Conservation (phyloP, 2,329 filamentous ascomycete genomes). For the Venturia asperata region DNA sequence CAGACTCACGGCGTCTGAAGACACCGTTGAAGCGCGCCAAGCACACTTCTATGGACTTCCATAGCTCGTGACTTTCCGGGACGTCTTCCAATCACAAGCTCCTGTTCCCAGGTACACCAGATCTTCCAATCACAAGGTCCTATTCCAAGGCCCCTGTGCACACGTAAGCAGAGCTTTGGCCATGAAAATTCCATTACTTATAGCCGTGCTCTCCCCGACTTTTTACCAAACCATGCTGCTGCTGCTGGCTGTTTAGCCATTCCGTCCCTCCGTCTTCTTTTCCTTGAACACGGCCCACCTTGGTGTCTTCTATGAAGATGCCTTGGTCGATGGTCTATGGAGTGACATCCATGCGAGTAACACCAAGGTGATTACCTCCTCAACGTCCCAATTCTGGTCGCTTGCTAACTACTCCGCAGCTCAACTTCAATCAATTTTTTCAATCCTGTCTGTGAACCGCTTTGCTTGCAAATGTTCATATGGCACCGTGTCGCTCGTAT, state of each 20-base stretch:
- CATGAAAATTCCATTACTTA: not conserved
- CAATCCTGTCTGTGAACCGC: too few species aligned
- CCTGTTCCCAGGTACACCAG: too few species aligned
- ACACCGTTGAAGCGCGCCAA: not conserved
- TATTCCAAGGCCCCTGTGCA: not conserved
- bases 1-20: not conserved
- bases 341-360: not conserved
- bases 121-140: not conserved
- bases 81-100: not conserved
- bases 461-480: not conserved
- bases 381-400: not conserved
- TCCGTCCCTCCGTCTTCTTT: not conserved
- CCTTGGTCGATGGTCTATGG: not conserved
- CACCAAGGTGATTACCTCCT: not conserved
- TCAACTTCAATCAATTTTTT: not conserved
- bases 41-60: not conserved
- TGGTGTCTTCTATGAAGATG: too few species aligned
- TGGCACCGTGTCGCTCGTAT: slow-evolving; percentile 65
- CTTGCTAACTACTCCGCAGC: not conserved
- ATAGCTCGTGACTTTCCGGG: not conserved
- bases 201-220: not conserved
- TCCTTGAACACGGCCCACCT: not conserved
- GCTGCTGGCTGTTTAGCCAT: too few species aligned
- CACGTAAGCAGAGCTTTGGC: not conserved
- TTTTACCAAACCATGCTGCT: too few species aligned